Evolutionary conservation across 192 early-diverging fungal genomes (phyloP).

Genomic region (Umbelopsis vinacea): DNA sequence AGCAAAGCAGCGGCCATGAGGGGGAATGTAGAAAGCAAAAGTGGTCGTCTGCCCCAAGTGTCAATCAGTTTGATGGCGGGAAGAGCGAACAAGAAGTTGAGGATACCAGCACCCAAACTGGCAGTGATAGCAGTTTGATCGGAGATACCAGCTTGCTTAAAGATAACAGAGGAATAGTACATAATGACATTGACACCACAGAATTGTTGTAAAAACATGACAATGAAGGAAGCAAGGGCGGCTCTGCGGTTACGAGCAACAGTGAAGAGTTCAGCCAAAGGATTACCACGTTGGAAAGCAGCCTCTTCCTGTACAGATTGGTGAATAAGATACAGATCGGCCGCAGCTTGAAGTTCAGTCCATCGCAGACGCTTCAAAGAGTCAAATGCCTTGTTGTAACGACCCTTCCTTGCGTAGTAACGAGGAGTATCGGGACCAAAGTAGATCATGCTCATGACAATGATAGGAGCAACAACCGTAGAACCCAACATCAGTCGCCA

Average conservation of each 20-base stretch:
- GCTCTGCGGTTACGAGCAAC: conserved; percentile 16
- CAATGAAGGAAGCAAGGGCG: conserved; percentile 20
- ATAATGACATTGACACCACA: conserved; percentile 84
- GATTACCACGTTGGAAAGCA: not conserved
- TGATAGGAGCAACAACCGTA: conserved; percentile 11
- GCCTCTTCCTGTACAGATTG: not conserved
- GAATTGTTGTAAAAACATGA: conserved; percentile 73
- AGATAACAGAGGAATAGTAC: conserved; percentile 80
- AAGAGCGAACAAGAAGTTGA: conserved; percentile 63
- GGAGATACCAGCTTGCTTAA: conserved; percentile 35
- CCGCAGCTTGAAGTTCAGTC: conserved; percentile 15
- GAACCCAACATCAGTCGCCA: conserved; percentile 25
- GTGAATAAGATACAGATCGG: conserved; percentile 8
- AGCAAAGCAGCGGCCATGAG: conserved; percentile 66
- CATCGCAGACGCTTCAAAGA: conserved; percentile 14
- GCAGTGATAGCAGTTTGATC: conserved; percentile 34
- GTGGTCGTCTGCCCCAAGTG: conserved; percentile 63
- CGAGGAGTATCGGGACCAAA: conserved; percentile 23
- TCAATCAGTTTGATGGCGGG: conserved; percentile 65
- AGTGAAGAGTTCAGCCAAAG: conserved; percentile 1
- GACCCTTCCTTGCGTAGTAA: conserved; percentile 7
- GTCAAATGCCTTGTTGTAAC: not conserved
- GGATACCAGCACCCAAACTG: conserved; percentile 57
- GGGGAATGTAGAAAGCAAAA: conserved; percentile 63
- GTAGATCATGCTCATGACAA: conserved; percentile 5